phyloP scores from a whole-genome alignment of 495 filamentous ascomycete genomes.

The Neurospora discreta region DNA sequence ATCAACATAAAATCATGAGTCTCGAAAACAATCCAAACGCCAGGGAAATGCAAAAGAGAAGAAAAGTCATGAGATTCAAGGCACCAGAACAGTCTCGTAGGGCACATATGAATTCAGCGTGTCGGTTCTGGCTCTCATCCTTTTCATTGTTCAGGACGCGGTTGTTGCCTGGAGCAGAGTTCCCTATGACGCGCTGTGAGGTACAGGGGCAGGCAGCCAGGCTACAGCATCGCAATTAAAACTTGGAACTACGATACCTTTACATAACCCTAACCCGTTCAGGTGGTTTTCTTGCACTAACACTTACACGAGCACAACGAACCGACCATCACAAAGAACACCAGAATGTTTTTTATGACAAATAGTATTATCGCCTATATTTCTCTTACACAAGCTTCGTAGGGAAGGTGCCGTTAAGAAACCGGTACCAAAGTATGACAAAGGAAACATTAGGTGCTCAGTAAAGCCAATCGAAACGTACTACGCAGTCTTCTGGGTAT shows the following conservation, averaged over 20 bases:
- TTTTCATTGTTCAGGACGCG: neutral
- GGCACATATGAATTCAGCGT: neutral
- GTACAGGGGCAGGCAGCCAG: neutral
- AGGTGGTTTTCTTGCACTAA: neutral
- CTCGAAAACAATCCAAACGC: neutral
- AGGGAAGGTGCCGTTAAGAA: neutral
- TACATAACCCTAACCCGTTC: neutral
- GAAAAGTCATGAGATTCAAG: neutral
- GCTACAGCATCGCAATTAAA: neutral
- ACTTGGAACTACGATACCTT: neutral
- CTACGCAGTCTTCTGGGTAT: neutral
- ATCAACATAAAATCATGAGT: neutral
- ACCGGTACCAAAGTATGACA: neutral
- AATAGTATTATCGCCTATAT: neutral
- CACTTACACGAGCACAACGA: neutral
- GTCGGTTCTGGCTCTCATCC: neutral
- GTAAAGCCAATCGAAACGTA: neutral
- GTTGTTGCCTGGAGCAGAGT: neutral
- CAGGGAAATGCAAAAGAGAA: neutral
- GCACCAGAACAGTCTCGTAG: neutral
- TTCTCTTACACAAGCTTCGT: neutral
- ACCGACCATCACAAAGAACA: neutral
- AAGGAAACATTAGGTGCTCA: neutral
- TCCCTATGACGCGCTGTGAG: neutral
- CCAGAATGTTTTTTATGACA: neutral